Evolutionary conservation across 495 filamentous ascomycete species (phyloP), one percentile per base, ranked within the genome.

Genomic region (Aspergillus olivimuriae): DNA sequence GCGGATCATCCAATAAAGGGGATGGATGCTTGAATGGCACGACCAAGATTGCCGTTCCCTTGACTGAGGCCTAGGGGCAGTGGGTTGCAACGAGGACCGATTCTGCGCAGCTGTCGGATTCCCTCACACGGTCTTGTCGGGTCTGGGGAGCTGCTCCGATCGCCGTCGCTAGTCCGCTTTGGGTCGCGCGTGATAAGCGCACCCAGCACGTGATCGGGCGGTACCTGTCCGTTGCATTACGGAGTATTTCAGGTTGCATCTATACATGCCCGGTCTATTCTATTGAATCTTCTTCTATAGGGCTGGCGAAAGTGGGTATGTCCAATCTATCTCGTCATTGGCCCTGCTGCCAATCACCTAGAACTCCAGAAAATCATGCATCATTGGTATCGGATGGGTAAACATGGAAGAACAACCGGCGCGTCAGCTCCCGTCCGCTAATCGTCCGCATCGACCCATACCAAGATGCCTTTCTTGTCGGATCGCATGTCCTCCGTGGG

Each of bases 401-500:
- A n/a, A n/a, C n/a, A n/a, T n/a, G n/a, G n/a, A n/a, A n/a, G n/a
- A n/a, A n/a, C n/a, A n/a, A n/a, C n/a, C n/a, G n/a, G n/a, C n/a
- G n/a, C n/a, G n/a, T n/a, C n/a, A n/a, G n/a, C n/a, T n/a, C n/a
- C n/a, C n/a, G n/a, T n/a, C 11, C 24, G 37, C 55, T 66, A 73
- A 33, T 70, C 63, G 26, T 74, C 66, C 42, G 65, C 66, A 58
- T 73, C 73, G 43, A 75, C 65, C 87, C 87, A 91, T 15, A 82
- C 66, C 49, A 82, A 52, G 9, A 88, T 62, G 0, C 84, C 87
- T 34, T 84, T 81, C 69, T 84, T 86, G 49, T 87, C 84, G 7
- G 73, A 64, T 48, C 74, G 80, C 68, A 90, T 82, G 0, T 86
- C 86, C 53, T 86, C 84, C 6, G 71, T 78, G 0, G 83, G 81